Conservation (phyloP, 2,329 filamentous ascomycete genomes). For the Zasmidium angulare region DNA sequence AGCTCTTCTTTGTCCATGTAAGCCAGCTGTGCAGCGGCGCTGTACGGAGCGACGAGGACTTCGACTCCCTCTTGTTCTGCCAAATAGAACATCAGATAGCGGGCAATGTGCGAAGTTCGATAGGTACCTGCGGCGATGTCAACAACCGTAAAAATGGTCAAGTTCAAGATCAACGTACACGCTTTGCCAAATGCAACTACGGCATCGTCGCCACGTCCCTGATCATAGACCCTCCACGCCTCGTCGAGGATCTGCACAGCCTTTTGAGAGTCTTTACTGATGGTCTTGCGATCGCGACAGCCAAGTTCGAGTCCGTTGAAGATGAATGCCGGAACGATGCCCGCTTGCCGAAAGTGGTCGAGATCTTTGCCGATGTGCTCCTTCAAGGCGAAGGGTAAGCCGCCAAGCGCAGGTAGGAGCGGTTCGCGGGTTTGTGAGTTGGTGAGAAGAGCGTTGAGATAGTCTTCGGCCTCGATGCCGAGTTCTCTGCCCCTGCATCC, state of each 20-base stretch:
- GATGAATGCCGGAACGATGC: constrained; percentile 80
- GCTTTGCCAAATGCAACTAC: constrained; percentile 84
- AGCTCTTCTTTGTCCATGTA: constrained; percentile 73
- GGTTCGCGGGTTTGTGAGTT: constrained; percentile 74
- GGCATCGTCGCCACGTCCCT: constrained; percentile 74
- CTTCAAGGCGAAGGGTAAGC: constrained; percentile 76
- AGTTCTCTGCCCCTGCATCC: constrained; percentile 34
- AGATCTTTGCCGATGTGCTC: constrained; percentile 73
- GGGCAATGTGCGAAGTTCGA: constrained; percentile 69
- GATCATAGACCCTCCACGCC: constrained; percentile 86
- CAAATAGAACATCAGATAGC: constrained; percentile 73
- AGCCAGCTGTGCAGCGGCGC: constrained; percentile 78
- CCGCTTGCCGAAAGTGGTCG: constrained; percentile 63
- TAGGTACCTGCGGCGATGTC: constrained; percentile 61
- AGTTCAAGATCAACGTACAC: constrained; percentile 51
- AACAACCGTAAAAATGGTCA: constrained; percentile 8
- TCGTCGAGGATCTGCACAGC: constrained; percentile 39
- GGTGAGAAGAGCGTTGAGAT: constrained; percentile 76
- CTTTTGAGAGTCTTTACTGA: constrained; percentile 26
- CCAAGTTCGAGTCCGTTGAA: constrained; percentile 76
- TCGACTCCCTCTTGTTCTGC: constrained; percentile 63
- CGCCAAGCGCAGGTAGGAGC: constrained; percentile 84
- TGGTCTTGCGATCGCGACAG: constrained; percentile 27
- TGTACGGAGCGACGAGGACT: constrained; percentile 83
- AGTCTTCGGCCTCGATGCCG: constrained; percentile 68